phyloP scores from a whole-genome alignment of 495 filamentous ascomycete genomes.

The Penicillium pulvis region DNA sequence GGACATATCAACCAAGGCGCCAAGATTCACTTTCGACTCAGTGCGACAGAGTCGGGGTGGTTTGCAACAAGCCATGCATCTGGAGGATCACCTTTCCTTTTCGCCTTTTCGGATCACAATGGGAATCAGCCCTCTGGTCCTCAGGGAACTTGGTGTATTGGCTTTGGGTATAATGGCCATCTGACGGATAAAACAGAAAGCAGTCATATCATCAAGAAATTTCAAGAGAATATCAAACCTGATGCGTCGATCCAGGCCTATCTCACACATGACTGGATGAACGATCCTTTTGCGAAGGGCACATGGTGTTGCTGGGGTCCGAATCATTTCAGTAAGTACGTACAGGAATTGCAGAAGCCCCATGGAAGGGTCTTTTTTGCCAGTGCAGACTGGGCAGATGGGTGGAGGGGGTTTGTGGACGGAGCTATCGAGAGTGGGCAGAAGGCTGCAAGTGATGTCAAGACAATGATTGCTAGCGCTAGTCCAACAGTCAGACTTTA shows the following conservation, averaged over 20 bases:
- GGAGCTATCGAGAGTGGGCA: conserved; percentile 37
- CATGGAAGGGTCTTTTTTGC: conserved; percentile 32
- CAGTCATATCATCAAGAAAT: neutral
- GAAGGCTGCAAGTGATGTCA: neutral
- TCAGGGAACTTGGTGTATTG: neutral
- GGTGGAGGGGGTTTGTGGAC: conserved; percentile 35
- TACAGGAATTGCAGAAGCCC: conserved; percentile 21
- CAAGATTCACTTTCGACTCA: conserved; percentile 23
- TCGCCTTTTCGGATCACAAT: conserved; percentile 2
- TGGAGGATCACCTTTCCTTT: neutral
- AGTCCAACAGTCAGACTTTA: neutral
- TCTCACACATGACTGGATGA: conserved; percentile 34
- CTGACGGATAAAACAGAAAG: neutral
- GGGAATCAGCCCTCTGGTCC: neutral
- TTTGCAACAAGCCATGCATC: conserved; percentile 3
- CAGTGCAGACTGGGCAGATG: conserved; percentile 35
- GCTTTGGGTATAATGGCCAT: neutral
- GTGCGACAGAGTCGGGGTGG: conserved; percentile 17
- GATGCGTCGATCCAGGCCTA: neutral
- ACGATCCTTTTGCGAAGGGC: conserved; percentile 30
- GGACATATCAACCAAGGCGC: conserved; percentile 25
- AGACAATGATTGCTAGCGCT: neutral
- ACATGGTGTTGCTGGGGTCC: conserved; percentile 28
- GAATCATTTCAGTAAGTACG: conserved; percentile 17
- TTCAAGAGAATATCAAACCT: neutral